These are phyloP conservation scores for Citrus hindsii DNA, from an alignment of 345 rosid genomes.

Conservation along the genomic window DNA sequence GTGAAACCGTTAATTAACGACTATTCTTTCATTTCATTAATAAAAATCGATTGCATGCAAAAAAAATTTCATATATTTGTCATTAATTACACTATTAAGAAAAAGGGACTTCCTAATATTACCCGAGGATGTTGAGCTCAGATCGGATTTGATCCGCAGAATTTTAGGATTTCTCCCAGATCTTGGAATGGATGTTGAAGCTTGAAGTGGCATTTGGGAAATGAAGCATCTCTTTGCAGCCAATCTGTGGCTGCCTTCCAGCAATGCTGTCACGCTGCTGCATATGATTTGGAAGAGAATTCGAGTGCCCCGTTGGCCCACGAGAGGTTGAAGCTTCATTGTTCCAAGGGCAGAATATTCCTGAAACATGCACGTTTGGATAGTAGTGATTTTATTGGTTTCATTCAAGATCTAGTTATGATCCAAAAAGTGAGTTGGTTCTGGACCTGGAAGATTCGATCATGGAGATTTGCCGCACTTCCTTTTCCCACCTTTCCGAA, in stretches of 20 bases:
- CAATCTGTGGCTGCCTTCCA: neutral
- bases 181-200: neutral
- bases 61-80: too few relatives aligned
- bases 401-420: neutral
- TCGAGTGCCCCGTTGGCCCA: neutral
- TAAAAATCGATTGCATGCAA: too few relatives aligned
- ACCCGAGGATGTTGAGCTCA: too few relatives aligned
- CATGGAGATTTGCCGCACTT: neutral
- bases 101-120: too few relatives aligned
- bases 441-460: neutral
- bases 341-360: neutral
- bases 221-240: neutral
- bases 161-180: neutral
- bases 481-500: constrained; percentile 12
- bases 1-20: too few relatives aligned
- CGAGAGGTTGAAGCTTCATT: too few relatives aligned
- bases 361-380: neutral
- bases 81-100: too few relatives aligned
- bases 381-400: neutral
- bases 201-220: neutral
- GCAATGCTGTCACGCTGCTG: neutral
- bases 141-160: neutral
- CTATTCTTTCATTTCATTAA: too few relatives aligned
- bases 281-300: neutral
- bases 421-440: neutral